phyloP scores from a whole-genome alignment of 768 basidiomycete species.

The Mycena vitilis region DNA sequence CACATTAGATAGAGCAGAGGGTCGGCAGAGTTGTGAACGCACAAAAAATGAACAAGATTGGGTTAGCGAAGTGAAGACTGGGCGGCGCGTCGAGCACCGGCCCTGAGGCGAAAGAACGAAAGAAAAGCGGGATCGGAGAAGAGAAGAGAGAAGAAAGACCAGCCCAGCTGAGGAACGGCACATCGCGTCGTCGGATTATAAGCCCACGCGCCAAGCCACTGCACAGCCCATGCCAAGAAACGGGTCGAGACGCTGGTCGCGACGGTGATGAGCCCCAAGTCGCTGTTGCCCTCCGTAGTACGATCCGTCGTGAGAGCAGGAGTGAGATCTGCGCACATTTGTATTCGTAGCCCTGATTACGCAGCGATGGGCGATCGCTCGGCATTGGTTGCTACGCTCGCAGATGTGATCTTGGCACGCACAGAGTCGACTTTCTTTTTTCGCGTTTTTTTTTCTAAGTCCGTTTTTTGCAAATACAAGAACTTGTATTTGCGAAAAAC shows the following conservation, averaged over 20 bases:
- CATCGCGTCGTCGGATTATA: conserved; percentile 10
- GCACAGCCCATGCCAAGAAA: conserved; percentile 12
- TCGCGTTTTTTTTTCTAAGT: no score
- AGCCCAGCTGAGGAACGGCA: conserved; percentile 11
- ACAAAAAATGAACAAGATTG: conserved; percentile 15
- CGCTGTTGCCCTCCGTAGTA: neutral
- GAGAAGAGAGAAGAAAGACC: conserved; percentile 15
- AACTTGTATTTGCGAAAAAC: no score
- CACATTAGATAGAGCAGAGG: conserved; percentile 6
- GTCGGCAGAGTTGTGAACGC: neutral
- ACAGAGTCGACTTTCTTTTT: no score
- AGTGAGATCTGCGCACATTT: conserved; percentile 5
- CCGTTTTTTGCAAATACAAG: no score
- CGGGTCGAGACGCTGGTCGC: neutral
- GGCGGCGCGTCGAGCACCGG: conserved; percentile 19
- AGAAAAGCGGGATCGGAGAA: conserved; percentile 16
- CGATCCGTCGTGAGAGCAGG: no score
- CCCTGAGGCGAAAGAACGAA: conserved; percentile 16
- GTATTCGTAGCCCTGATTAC: conserved; percentile 5
- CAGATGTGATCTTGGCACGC: no score
- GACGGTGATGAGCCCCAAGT: neutral
- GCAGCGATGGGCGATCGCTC: conserved; percentile 3
- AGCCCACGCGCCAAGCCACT: conserved; percentile 11
- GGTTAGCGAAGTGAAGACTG: conserved; percentile 17
- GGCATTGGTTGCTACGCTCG: no score